Conservation (phyloP, 2,329 filamentous ascomycete genomes). For the Graphiopsis chlorocephala region DNA sequence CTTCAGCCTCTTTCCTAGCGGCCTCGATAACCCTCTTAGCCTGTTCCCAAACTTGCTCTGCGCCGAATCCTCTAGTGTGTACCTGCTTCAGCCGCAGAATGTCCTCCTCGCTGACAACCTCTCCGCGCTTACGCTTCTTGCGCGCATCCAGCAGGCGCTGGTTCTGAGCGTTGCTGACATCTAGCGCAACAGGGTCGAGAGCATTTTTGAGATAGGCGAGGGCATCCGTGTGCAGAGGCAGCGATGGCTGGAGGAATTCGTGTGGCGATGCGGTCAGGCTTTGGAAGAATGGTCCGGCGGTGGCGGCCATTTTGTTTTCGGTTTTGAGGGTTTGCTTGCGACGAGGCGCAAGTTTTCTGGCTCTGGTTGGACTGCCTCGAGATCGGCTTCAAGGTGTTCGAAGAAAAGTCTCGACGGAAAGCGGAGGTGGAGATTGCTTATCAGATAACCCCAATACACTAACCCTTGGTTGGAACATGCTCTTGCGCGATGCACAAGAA, state of each 20-base stretch:
- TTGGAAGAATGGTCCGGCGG: conserved; percentile 16
- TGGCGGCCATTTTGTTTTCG: neutral
- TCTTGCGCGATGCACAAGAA: neutral
- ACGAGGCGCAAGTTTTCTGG: neutral
- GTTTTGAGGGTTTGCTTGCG: neutral
- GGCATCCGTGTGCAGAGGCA: conserved; percentile 65
- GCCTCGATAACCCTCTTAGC: conserved; percentile 76
- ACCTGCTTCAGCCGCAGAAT: conserved; percentile 77
- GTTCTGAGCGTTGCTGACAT: conserved; percentile 70
- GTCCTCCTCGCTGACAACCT: conserved; percentile 47
- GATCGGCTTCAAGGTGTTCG: neutral
- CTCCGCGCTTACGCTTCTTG: conserved; percentile 72
- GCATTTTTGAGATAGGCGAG: conserved; percentile 75
- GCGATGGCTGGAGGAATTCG: conserved; percentile 71
- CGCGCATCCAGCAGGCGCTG: conserved; percentile 64
- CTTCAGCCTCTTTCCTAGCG: conserved; percentile 54
- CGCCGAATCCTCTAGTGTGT: conserved; percentile 82
- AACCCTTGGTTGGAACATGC: neutral
- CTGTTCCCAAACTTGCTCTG: conserved; percentile 92
- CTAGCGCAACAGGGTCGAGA: conserved; percentile 72
- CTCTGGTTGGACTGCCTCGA: neutral
- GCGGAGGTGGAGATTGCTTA: conserved; percentile 5
- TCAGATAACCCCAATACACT: neutral
- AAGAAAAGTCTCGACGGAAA: conserved; percentile 7
- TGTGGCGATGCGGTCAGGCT: conserved; percentile 51